Base-by-base conservation (phyloP, 305 asterid genomes). In the Fraxinus ornus region DNA sequence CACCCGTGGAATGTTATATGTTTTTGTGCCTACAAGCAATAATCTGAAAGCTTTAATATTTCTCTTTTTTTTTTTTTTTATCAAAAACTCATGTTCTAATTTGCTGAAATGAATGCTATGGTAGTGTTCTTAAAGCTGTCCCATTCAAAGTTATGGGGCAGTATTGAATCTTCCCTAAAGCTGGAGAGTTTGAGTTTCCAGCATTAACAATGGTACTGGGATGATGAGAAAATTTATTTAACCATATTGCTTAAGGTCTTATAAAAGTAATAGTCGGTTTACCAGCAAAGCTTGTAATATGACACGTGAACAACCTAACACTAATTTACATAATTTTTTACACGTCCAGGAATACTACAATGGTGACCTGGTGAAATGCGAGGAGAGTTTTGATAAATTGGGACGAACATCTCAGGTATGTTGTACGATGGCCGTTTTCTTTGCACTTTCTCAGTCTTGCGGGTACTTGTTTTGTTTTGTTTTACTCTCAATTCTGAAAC, bases 391-490 rank as follows among this genome's bases (percentile, higher is more conserved):
- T 76, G 99, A 95, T 85, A 94, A 95, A 89, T 79, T 95, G 92
- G 98, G 99, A 73, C 99, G 99, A 71, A 93, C 99, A 19, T 93
- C 98, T 83, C 90, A 94, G 97, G 99, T 95, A 80, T 84, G 91
- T 86, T 80, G 79, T 82, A 86, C 55, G 32, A 74, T 71, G 71
- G 49, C 80, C 66, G 17, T 35, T 77, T 75, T 52, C n/a, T 15
- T 73, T 76, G 41, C 55, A 37, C 66, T 32, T 52, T 19, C 41
- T 64, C 9, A 24, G n/a, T 76, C 47, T 79, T 52, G 49, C 57
- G 64, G 80, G 60, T 86, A 35, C 30, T 39, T 21, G 26, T 71
- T 60, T 78, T 9, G 30, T 52, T 47, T 73, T 28, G 9, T 75
- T 77, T 39, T 15, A 19, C 28, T 75, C 19, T 28, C 62, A 64